A percentile compares a stretch with the other conserved stretches of the same genome.
Evolutionary conservation across 257 asterid species (phyloP).

Genomic region (Solanum chilense): DNA sequence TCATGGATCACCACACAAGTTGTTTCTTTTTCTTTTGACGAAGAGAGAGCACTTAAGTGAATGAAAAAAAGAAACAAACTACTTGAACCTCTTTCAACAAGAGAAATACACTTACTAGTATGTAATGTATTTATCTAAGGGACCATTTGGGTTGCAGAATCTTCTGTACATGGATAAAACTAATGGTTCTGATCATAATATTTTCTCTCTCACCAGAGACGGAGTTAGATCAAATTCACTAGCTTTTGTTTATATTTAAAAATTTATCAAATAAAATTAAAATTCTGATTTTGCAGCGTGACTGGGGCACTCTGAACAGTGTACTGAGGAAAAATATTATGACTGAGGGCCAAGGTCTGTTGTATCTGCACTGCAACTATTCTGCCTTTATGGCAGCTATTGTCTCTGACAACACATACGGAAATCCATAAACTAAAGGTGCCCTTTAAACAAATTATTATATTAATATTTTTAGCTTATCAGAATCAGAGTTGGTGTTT

Average conservation of each 20-base stretch:
- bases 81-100: neutral
- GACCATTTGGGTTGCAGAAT: constrained; percentile 81
- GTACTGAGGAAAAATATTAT: constrained; percentile 51
- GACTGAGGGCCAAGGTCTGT: constrained; percentile 18
- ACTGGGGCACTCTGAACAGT: constrained; percentile 4
- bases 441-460: neutral
- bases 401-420: constrained; percentile 57
- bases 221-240: neutral
- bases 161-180: constrained; percentile 67
- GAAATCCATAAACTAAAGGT: constrained; percentile 46
- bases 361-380: constrained; percentile 27
- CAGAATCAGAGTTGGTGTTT: constrained; percentile 7
- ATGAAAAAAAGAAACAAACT: neutral
- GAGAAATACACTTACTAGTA: neutral
- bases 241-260: too few species aligned
- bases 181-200: neutral
- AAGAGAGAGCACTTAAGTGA: too few species aligned
- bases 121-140: constrained; percentile 43
- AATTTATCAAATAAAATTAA: too few species aligned
- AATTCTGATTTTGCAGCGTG: too few species aligned
- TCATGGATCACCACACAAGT: constrained; percentile 5
- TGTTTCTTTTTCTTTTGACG: neutral
- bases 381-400: constrained; percentile 48
- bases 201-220: neutral
- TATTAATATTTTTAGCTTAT: neutral